Evolutionary conservation across 805 yeast genomes (phyloP), one percentile per base, ranked within the genome.

Genomic region (Yarrowia deformans): DNA sequence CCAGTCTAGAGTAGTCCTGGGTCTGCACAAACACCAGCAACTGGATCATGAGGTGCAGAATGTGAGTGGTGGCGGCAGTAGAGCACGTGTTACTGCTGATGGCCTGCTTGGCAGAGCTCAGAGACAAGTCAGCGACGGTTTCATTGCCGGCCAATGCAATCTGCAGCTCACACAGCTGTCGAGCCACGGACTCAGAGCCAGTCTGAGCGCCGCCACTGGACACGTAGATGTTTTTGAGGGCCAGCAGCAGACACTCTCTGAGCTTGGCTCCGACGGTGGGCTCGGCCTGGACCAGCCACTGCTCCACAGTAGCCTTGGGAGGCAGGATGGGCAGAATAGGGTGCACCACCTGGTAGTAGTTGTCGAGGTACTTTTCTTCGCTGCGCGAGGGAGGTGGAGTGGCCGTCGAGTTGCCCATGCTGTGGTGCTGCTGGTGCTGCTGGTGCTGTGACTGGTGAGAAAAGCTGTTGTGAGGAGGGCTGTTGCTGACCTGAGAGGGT

Each of bases 241-340:
- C 39, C 35, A 23, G 35, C 69, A 40, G 19, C 23, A 49, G 68
- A 63, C 45, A 70, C 42, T 52, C 61, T 69, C 18, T 69, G 73
- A 42, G 68, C 55, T 75, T 63, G 52, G 74, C 70, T 66, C 76
- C 69, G 64, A 73, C 69, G 54, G 72, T 72, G 48, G 81, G 71
- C 34, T 77, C 71, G 8, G 73, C 71, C 52, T 76, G 72, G 37
- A 79, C 75, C 67, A 74, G 76, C 16, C 75, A 72, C 34, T 76
- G 73, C 35, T 76, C 68, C 12, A 63, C 55, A 35, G 48, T 19
- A 5, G 48, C 46, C 56, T 63, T 72, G 39, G 79, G 78, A 7
- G 81, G 80, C 48, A 81, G 74, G 29, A 81, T 68, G 9, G 83
- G 83, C 68, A 80, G 72, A 32, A 76, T 72, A 10, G 81, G 80